Evolutionary conservation across 1,284 basidiomycete species (phyloP).

Genomic region (Polyporus tsugae): DNA sequence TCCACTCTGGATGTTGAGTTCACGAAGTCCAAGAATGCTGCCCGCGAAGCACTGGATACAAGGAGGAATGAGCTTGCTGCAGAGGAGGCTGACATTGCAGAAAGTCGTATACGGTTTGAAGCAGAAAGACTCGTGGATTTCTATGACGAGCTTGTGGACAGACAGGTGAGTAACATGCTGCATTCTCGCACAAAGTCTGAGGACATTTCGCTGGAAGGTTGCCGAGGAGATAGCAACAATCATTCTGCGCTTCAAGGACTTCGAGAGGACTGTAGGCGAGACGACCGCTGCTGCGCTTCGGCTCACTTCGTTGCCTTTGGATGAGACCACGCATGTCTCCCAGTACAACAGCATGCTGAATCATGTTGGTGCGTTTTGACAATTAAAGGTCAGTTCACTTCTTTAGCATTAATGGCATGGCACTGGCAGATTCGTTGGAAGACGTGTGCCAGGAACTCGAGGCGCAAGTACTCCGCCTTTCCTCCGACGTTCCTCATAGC

Average conservation of each 20-base stretch:
- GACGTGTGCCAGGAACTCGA: constrained; percentile 17
- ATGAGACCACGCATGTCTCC: constrained; percentile 26
- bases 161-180: constrained; percentile 16
- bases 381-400: constrained; percentile 9
- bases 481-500: background rate
- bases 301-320: constrained; percentile 22
- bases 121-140: constrained; percentile 36
- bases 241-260: constrained; percentile 22
- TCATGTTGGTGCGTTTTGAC: constrained; percentile 26
- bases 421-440: constrained; percentile 28
- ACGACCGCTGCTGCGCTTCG: constrained; percentile 20
- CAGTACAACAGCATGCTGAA: constrained; percentile 28
- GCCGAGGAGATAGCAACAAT: constrained; percentile 24
- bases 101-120: constrained; percentile 37
- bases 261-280: constrained; percentile 24
- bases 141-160: constrained; percentile 36
- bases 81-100: constrained; percentile 38
- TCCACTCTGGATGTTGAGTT: constrained; percentile 30
- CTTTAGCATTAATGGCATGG: constrained; percentile 9
- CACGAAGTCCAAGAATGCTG: constrained; percentile 15
- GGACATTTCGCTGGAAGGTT: constrained; percentile 17
- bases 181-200: background rate
- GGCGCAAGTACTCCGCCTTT: constrained; percentile 8
- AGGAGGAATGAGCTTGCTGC: constrained; percentile 22
- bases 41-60: constrained; percentile 24